Evolutionary conservation across 352 stramenopile genomes (phyloP), one percentile per base, ranked within the genome.

Genomic region (Phytophthora kernoviae): DNA sequence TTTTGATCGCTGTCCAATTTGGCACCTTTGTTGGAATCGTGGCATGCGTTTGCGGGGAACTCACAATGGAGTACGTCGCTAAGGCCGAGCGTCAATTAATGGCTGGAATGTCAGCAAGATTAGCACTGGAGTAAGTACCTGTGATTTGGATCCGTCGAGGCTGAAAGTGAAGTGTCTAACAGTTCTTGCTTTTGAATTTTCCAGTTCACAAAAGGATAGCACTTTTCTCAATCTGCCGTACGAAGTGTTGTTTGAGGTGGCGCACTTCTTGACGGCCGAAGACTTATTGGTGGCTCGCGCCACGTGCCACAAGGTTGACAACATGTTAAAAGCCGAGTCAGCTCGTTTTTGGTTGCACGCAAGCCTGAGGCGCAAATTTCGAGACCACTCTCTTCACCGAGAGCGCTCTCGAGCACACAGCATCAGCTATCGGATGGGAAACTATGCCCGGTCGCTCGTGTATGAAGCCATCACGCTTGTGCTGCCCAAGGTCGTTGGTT

Each of bases 331-430:
- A 51, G 87, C 87, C 5, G 87, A 96, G 47, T 93, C 87, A 12
- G 79, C 82, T 41, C 78, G 87, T 5, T 96, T 91, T 68, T 96
- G 87, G 87, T 60, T 93, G 40, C 86, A 94, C 40, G 72, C 84
- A 53, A 91, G 82, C 44, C 72, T 96, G 54, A 77, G 81, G 50
- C 82, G 84, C 43, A 90, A 80, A 56, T 75, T 80, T 61, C 77
- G 77, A 60, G 75, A 86, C 59, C 66, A 65, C 36, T 68, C 78
- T 73, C 51, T 69, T 63, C 57, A 65, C 34, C 62, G 65, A 67
- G 74, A 68, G 51, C 75, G 75, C 70, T 84, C 67, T 77, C 77
- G 70, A 61, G 59, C 61, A 72, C 70, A 79, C 62, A 69, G 61
- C 47, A 71, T 67, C 46, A 71, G 73, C 41, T 65, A 77, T 70